A percentile compares a stretch with the other conserved stretches of the same genome.
phyloP scores from a whole-genome alignment of 805 yeast genomes.

The Ogataea degrootiae region DNA sequence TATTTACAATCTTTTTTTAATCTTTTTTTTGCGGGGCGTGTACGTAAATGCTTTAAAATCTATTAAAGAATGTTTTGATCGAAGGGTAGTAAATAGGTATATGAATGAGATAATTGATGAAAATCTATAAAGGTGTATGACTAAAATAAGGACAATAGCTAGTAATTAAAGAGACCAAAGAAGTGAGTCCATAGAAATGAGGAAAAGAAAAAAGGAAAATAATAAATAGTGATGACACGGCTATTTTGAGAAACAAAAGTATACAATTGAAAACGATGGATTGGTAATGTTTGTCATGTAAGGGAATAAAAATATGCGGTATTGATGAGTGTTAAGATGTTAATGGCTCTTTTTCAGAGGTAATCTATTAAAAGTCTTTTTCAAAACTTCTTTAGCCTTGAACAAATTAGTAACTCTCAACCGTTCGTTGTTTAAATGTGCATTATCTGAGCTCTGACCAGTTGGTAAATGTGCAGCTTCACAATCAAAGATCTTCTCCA shows the following conservation, averaged over 20 bases:
- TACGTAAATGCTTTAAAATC: no score
- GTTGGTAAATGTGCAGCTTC: constrained; percentile 95
- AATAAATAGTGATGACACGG: neutral
- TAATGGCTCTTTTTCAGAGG: constrained; percentile 15
- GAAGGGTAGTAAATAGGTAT: no score
- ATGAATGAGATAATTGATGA: no score
- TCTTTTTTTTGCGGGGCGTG: no score
- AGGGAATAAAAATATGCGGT: neutral
- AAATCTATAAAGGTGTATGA: neutral
- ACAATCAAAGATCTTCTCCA: constrained; percentile 78
- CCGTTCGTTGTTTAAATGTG: constrained; percentile 86
- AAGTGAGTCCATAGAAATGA: no score
- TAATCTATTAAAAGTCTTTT: constrained; percentile 45
- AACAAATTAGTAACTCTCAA: constrained; percentile 72
- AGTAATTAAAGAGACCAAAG: no score
- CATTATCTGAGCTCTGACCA: constrained; percentile 92
- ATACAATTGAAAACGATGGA: neutral
- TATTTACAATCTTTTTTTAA: neutral
- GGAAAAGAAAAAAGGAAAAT: no score
- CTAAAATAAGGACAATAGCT: neutral
- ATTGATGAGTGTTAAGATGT: no score
- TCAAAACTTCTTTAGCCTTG: constrained; percentile 62
- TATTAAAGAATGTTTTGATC: neutral
- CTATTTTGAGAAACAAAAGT: neutral
- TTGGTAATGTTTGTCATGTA: neutral